Percentiles rank a stretch among this genome's conserved stretches.
These are phyloP conservation scores for Penicillium steckii DNA, from an alignment of 495 filamentous ascomycete genomes.

Conservation along the genomic window DNA sequence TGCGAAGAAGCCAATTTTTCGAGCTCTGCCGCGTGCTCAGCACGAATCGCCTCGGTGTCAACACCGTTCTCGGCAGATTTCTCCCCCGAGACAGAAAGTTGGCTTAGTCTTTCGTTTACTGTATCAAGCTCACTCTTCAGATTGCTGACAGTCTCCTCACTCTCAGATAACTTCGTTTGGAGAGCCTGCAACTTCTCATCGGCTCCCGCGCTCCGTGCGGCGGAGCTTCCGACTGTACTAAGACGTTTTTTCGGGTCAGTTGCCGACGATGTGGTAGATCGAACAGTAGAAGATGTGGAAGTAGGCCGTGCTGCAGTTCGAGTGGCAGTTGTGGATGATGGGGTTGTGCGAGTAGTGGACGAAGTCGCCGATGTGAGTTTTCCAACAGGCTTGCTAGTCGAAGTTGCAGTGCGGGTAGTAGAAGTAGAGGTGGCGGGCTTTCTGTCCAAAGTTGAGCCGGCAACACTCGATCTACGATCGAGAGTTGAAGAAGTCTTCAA, in stretches of 20 bases:
- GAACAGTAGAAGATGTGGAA: constrained; percentile 25
- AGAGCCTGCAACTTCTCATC: constrained; percentile 40
- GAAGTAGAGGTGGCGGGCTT: constrained; percentile 28
- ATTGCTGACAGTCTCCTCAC: constrained; percentile 38
- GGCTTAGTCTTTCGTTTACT: constrained; percentile 39
- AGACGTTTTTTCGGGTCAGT: constrained; percentile 35
- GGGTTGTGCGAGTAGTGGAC: constrained; percentile 24
- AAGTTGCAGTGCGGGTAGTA: constrained; percentile 29
- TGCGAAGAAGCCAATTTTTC: constrained; percentile 36
- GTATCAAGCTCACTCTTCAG: constrained; percentile 41
- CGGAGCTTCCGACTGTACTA: constrained; percentile 28
- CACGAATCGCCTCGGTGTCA: constrained; percentile 29
- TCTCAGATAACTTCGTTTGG: constrained; percentile 42
- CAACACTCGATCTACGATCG: constrained; percentile 43
- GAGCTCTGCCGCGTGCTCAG: constrained; percentile 40
- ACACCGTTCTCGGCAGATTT: constrained; percentile 21
- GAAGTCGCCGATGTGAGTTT: constrained; percentile 27
- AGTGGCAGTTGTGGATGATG: constrained; percentile 26
- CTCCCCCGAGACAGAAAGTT: constrained; percentile 32
- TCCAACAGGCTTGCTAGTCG: constrained; percentile 32
- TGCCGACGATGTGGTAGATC: constrained; percentile 12
- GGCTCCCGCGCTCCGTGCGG: constrained; percentile 29
- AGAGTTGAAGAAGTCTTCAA: constrained; percentile 37
- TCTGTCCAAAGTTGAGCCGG: constrained; percentile 31
- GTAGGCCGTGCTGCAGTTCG: constrained; percentile 28